phyloP scores from a whole-genome alignment of 2,329 filamentous ascomycete genomes.

The Talaromyces marneffei region DNA sequence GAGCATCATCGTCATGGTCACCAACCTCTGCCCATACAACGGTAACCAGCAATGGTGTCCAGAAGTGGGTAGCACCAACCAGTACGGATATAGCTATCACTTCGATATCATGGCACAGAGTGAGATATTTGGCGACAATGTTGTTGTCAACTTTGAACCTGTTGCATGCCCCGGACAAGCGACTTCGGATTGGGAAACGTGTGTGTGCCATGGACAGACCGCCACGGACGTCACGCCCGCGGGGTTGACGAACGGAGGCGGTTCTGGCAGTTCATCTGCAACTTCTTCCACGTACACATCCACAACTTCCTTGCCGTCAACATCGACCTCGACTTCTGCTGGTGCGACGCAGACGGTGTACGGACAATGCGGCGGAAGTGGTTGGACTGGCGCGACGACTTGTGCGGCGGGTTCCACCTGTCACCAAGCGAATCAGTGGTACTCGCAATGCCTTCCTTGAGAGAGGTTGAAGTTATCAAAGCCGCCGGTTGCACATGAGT shows the following conservation, averaged over 20 bases:
- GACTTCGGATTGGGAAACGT: conserved; percentile 21
- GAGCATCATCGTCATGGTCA: conserved; percentile 27
- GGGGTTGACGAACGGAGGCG: not conserved
- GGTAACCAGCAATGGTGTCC: conserved; percentile 35
- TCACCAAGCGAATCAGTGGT: conserved; percentile 26
- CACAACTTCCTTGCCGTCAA: not conserved
- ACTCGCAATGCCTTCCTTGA: conserved; percentile 24
- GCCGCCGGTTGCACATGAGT: not conserved
- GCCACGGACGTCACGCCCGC: conserved; percentile 16
- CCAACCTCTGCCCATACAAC: conserved; percentile 33
- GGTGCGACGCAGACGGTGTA: conserved; percentile 16
- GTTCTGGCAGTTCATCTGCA: not conserved
- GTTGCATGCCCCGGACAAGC: conserved; percentile 27
- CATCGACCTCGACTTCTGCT: conserved; percentile 2
- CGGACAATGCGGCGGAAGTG: conserved; percentile 26
- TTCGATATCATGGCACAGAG: conserved; percentile 35
- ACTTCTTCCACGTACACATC: not conserved
- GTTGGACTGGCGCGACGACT: conserved; percentile 25
- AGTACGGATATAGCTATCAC: conserved; percentile 33
- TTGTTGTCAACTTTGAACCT: conserved; percentile 30
- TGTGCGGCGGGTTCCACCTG: conserved; percentile 27
- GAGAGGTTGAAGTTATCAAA: not conserved
- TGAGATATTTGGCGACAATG: conserved; percentile 34
- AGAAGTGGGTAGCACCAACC: conserved; percentile 22
- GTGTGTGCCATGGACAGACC: conserved; percentile 21